Base-by-base conservation (phyloP, 345 rosid species). In the Cardiospermum halicacabum region DNA sequence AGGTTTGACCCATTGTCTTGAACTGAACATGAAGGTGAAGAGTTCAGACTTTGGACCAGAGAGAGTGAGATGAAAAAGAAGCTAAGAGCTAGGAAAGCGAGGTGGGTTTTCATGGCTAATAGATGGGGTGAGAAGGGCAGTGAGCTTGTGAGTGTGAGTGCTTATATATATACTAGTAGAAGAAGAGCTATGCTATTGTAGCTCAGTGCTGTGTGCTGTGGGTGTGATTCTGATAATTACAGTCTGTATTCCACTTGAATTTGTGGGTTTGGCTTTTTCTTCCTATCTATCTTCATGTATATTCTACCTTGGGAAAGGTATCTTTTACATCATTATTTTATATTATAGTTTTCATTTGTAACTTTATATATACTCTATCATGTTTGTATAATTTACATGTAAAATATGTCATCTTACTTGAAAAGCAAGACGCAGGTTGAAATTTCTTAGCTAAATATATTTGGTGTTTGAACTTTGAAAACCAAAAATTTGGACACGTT, bases 211-310 rank as follows among this genome's bases (percentile, higher is more conserved):
- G 39, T 34, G 39, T 34, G 28, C 43, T 60, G 74, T 58, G 67
- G 55, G 45, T 18, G n/a, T n/a, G n/a, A 21, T 40, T 31, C 65
- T 54, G 51, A 18, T 62, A 60, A 16, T 25, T 77, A 75, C 91
- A 83, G 89, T 68, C 87, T 88, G 93, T 82, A 78, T 73, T 74
- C 94, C 93, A 88, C 72, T 70, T 78, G 53, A 51, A 47, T 49
- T 60, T 72, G 74, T 31, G 3, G 7, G 28, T 30, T 13, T 12
- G 74, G 42, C 27, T 50, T 67, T 60, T 24, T 43, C 61, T 12
- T 15, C 24, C 3, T 28, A 19, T n/a, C n/a, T n/a, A 34, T 62
- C 49, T 62, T 11, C 13, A 5, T 62, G 39, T 65, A 72, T 27
- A 45, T 28, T 66, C 62, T 31, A 32, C 66, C 42, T 42, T 39